These are phyloP conservation scores for Mortierella sp. DNA, from an alignment of 371 early-diverging fungal genomes.

Conservation along the genomic window DNA sequence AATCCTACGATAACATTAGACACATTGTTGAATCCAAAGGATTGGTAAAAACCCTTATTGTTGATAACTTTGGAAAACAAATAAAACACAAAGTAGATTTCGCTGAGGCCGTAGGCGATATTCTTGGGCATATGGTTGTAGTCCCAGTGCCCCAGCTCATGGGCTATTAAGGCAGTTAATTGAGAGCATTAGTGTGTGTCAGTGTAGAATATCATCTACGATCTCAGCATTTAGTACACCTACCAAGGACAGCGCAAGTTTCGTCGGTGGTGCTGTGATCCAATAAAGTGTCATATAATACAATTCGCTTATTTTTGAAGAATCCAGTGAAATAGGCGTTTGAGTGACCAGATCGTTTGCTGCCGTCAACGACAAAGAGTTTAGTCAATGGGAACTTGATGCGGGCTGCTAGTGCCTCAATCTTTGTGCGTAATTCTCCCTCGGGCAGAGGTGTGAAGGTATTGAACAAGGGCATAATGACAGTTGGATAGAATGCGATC, in stretches of 20 bases:
- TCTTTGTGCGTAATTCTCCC: constrained; percentile 86
- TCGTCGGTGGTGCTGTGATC: constrained; percentile 89
- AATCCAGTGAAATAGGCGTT: constrained; percentile 99
- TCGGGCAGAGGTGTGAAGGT: constrained; percentile 93
- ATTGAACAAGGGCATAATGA: constrained; percentile 99
- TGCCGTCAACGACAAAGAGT: constrained; percentile 96
- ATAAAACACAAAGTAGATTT: constrained; percentile 87
- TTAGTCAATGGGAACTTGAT: constrained; percentile 94
- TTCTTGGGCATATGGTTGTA: constrained; percentile 86
- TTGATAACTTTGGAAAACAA: constrained; percentile 83
- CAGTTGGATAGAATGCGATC: constrained; percentile 93
- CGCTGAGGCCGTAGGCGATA: constrained; percentile 80
- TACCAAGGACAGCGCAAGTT: constrained; percentile 92
- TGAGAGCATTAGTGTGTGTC: not conserved
- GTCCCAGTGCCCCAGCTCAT: constrained; percentile 99
- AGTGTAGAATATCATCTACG: not conserved
- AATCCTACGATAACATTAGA: constrained; percentile 91
- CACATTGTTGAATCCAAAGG: constrained; percentile 83
- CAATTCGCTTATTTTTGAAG: constrained; percentile 97
- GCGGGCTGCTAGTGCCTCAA: constrained; percentile 88
- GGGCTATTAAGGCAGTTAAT: constrained; percentile 61
- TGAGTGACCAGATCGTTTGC: constrained; percentile 93
- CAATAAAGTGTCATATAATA: constrained; percentile 96
- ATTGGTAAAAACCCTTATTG: constrained; percentile 76
- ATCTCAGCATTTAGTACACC: not conserved